These are phyloP conservation scores for Penicillium egyptiacum DNA, from an alignment of 495 filamentous ascomycete genomes.

Conservation along the genomic window DNA sequence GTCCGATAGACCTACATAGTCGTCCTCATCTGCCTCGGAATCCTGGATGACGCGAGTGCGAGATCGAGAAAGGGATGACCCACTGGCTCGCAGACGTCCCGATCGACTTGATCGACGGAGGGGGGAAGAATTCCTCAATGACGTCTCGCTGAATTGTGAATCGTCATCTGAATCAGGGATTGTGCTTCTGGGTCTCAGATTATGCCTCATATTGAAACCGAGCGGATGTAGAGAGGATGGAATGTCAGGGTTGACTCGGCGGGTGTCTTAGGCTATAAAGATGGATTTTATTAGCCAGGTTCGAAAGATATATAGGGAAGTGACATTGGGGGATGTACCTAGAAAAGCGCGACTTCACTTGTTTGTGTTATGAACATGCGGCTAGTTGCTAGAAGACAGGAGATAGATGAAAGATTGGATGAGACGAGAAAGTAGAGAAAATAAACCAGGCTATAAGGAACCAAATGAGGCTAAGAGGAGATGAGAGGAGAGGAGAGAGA, in stretches of 20 bases:
- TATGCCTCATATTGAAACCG: conserved; percentile 17
- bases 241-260: not conserved
- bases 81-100: conserved; percentile 27
- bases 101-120: conserved; percentile 25
- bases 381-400: not conserved
- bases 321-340: not conserved
- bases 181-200: conserved; percentile 11
- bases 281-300: not conserved
- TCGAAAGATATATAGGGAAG: not conserved
- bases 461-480: not conserved
- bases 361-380: not conserved
- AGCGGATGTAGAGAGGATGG: not conserved
- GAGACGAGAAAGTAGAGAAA: not conserved
- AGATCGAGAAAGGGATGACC: conserved; percentile 23
- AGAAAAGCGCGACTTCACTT: not conserved
- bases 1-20: conserved; percentile 8
- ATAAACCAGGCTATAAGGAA: too few relatives aligned
- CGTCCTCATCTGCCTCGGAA: conserved; percentile 28
- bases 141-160: conserved; percentile 17
- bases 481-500: conserved; percentile 2
- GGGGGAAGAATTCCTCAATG: conserved; percentile 21
- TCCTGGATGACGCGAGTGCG: conserved; percentile 24
- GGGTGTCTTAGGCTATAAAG: not conserved
- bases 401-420: not conserved
- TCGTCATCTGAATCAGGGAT: conserved; percentile 31